Percentiles rank a stretch among this genome's conserved stretches.
phyloP scores from a whole-genome alignment of 140 eudicot genomes.

The Oenanthe javanica region DNA sequence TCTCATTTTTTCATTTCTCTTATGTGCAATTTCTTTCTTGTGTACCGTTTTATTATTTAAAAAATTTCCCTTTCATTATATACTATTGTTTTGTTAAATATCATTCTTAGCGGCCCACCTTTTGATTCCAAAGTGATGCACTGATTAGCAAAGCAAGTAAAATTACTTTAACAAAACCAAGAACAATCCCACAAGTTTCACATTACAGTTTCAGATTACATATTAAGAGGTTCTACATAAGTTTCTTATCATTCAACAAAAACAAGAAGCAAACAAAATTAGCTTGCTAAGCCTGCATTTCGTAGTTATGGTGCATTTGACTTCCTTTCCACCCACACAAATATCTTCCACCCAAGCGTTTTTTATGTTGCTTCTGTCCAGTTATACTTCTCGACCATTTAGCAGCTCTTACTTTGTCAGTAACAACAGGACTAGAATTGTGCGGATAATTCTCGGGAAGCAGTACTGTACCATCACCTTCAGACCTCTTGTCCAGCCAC shows the following conservation, averaged over 20 bases:
- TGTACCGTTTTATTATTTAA: too few relatives aligned
- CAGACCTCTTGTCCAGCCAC: constrained; percentile 76
- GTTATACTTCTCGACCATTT: constrained; percentile 6
- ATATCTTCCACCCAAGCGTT: constrained; percentile 27
- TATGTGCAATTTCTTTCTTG: too few relatives aligned
- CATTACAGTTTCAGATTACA: background rate
- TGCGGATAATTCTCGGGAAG: background rate
- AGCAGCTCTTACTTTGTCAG: constrained; percentile 3
- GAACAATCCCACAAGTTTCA: background rate
- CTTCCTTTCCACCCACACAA: constrained; percentile 76
- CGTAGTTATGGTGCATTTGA: constrained; percentile 57
- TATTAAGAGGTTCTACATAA: background rate
- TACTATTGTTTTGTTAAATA: too few relatives aligned
- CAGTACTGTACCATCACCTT: constrained; percentile 8
- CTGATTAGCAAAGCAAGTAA: background rate
- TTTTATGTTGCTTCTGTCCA: constrained; percentile 18
- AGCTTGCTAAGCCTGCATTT: constrained; percentile 34
- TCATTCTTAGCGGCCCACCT: background rate
- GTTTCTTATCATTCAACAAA: background rate
- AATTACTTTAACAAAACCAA: constrained; percentile 1
- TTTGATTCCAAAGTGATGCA: background rate
- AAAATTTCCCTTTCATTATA: too few relatives aligned
- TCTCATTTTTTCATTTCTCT: too few relatives aligned
- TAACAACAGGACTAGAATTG: background rate
- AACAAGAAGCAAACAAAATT: background rate